Evolutionary conservation across 2,329 filamentous ascomycete species (phyloP), one percentile per base, ranked within the genome.

Genomic region (Metarhizium humberi): DNA sequence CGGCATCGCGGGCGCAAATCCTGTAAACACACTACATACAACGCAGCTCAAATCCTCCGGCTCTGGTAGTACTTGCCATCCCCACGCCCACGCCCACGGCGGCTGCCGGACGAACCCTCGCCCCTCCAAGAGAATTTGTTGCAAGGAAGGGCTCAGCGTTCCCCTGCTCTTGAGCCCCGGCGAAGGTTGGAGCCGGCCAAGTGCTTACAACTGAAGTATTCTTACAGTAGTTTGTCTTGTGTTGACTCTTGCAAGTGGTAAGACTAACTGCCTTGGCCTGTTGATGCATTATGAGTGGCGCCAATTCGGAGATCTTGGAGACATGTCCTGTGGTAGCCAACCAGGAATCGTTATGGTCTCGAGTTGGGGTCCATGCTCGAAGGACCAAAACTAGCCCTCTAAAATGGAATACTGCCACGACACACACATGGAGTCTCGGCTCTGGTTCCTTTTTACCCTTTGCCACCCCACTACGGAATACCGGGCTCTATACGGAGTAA

Each of bases 261-360:
- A 38, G 18, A 51, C 34, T 10, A 29, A 40, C 34, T 10, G 20
- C 25, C 16, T 46, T 4, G 32, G 51, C 25, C 42, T 62, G 59
- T 57, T 60, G 38, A 58, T 67, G 68, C 68, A 69, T 70, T 67
- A 69, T 25, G 25, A 25, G 67, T 63, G 65, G 65, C 60, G 62
- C 60, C 63, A 64, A 45, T 57, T 8, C 6, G 65, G 61, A 69
- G 64, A 69, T 69, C 64, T 69, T 59, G 62, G 62, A 66, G 62
- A 62, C 59, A 63, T 55, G 61, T 46, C 58, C 57, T 62, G 58
- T 59, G 62, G 58, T 60, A 60, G 58, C 60, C 61, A 68, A 61
- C 62, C 62, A 66, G 67, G 62, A 61, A 54, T 18, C 47, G 20
- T 25, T 3, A 51, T 50, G 50, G 46, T 25, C 42, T 11, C 49